Base-by-base conservation (phyloP, 2,329 filamentous ascomycete genomes). In the Drechslerella dactyloides region DNA sequence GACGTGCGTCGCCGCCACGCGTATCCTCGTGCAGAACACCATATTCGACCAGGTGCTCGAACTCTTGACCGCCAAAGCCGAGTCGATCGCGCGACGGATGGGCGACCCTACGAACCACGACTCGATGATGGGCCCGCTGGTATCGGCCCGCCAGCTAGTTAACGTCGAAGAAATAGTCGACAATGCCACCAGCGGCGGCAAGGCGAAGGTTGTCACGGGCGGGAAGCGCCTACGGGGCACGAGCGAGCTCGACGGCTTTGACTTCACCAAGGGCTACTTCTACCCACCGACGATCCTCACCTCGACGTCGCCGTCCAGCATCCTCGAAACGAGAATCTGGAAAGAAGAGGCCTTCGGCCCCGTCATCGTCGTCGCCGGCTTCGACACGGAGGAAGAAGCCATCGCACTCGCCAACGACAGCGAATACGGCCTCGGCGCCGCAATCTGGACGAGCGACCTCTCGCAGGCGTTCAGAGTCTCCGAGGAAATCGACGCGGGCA, bases 81-180 rank as follows among this genome's bases (percentile, higher is more conserved):
- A 85, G n/a, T 84, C 82, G 3, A 84, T 86, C 30, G 76, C 80
- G 0, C 77, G 80, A 2, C 82, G 84, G 2, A 86, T 88, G 77
- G 87, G 86, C 0, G 82, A 83, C 2, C 86, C 86, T 0, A 80
- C 78, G 1, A 85, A 88, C 61, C 79, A 80, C 0, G 81, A 81
- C 1, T 87, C 85, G 0, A 84, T 85, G 78, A 90, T 90, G 83
- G 87, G 87, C 0, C 85, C 86, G 0, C 79, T 89, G 1, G 84
- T 89, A 35, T 88, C 86, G 0, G 81, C 81, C 4, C 83, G 81
- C 75, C 83, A 83, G 54, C 75, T 81, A 1, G 74, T 56, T 0
- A 80, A 80, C 30, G 80, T 82, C 0, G 73, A 74, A 17, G 73
- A 73, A 1, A 77, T 82, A 0, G 79, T 81, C 15, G 74, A 78